Evolutionary conservation across 768 basidiomycete genomes (phyloP).

Genomic region (Paxillus involutus): DNA sequence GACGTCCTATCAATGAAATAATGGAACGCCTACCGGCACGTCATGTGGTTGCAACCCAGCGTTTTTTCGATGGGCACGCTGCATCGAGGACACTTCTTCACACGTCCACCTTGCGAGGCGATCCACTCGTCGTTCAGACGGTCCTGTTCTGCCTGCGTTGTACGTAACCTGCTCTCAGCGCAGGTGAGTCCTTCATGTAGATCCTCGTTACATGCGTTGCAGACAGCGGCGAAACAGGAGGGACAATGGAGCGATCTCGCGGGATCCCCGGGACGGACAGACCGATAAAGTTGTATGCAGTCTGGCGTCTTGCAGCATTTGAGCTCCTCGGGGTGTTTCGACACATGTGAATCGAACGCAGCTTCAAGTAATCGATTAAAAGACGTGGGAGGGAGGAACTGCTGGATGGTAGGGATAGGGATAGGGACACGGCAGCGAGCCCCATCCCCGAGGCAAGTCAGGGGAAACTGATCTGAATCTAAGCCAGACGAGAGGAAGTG

Average conservation of each 20-base stretch:
- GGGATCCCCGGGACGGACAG: slow-evolving; percentile 39
- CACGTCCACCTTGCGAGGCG: slow-evolving; percentile 46
- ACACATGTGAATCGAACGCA: slow-evolving; percentile 57
- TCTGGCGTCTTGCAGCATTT: slow-evolving; percentile 79
- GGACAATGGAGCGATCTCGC: slow-evolving; percentile 55
- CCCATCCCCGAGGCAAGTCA: slow-evolving; percentile 68
- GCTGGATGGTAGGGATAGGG: slow-evolving; percentile 49
- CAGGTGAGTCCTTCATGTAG: slow-evolving; percentile 65
- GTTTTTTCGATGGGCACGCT: slow-evolving; percentile 63
- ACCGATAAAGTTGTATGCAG: slow-evolving; percentile 71
- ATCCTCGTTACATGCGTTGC: slow-evolving; percentile 58
- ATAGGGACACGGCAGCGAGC: slow-evolving; percentile 55
- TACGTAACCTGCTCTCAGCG: slow-evolving; percentile 35
- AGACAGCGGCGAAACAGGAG: slow-evolving; percentile 64
- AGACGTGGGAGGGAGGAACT: slow-evolving; percentile 47
- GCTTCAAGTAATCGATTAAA: slow-evolving; percentile 57
- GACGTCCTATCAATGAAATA: neutral
- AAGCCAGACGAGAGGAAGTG: slow-evolving; percentile 57
- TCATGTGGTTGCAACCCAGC: slow-evolving; percentile 81
- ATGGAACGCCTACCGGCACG: slow-evolving; percentile 40
- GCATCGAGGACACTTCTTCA: slow-evolving; percentile 75
- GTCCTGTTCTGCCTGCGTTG: slow-evolving; percentile 44
- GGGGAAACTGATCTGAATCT: slow-evolving; percentile 58
- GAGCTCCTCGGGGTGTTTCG: slow-evolving; percentile 57
- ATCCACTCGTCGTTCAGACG: slow-evolving; percentile 63